Conservation (phyloP, 768 basidiomycete genomes). For the Rubroboletus satanas region DNA sequence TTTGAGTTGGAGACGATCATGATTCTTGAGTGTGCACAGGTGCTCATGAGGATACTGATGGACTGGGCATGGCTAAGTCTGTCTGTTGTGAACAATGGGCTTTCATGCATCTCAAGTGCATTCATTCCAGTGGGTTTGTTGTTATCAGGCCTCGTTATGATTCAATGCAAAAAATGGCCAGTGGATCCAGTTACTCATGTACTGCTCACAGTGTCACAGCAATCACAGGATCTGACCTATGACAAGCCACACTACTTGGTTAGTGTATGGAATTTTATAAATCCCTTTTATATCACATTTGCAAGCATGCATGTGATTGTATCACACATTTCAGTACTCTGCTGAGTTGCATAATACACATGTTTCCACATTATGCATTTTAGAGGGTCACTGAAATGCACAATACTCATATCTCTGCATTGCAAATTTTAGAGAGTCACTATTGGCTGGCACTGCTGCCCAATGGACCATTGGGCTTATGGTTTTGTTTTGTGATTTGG, state of each 20-base stretch:
- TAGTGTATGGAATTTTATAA: no score
- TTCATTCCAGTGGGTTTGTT: neutral
- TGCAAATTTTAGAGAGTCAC: no score
- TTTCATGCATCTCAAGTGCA: neutral
- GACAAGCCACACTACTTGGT: neutral
- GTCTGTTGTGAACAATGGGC: neutral
- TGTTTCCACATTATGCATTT: no score
- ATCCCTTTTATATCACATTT: no score
- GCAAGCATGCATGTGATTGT: no score
- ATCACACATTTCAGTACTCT: no score
- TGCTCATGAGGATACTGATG: slow-evolving; percentile 1
- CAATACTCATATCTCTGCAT: no score
- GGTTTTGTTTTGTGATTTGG: no score
- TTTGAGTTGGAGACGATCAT: neutral
- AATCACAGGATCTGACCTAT: slow-evolving; percentile 1
- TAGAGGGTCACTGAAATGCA: no score
- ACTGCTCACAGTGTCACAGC: neutral
- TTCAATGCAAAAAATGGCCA: neutral
- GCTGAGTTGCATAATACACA: no score
- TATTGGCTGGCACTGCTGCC: no score
- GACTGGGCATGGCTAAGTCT: neutral
- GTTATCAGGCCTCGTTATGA: neutral
- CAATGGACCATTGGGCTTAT: no score
- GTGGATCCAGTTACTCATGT: neutral
- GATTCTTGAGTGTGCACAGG: neutral